Evolutionary conservation across 192 early-diverging fungal genomes (phyloP).

Genomic region (Diversispora eburnea): DNA sequence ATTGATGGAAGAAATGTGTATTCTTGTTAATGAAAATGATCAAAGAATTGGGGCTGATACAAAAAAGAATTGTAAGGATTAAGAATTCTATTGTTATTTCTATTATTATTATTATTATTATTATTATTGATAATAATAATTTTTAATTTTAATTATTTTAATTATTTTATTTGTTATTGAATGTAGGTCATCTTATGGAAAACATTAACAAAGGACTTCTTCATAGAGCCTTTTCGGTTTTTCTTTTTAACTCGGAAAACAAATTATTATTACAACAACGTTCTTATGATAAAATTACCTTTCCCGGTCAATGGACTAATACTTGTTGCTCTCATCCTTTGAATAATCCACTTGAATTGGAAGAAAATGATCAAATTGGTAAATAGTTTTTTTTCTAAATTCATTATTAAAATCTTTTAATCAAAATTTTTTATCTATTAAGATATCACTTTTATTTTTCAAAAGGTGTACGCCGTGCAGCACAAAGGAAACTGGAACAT

Average conservation of each 20-base stretch:
- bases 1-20: conserved; percentile 98
- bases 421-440: background rate
- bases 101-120: no score
- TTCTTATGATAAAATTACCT: conserved; percentile 95
- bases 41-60: conserved; percentile 75
- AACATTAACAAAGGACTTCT: conserved; percentile 88
- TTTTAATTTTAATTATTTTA: background rate
- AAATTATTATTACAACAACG: conserved; percentile 93
- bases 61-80: conserved; percentile 84
- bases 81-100: background rate
- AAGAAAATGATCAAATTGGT: conserved; percentile 72
- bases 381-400: background rate
- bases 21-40: conserved; percentile 86
- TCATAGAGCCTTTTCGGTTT: conserved; percentile 96
- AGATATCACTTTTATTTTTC: background rate
- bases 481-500: conserved; percentile 91
- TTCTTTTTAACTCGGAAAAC: conserved; percentile 86
- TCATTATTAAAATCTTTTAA: background rate
- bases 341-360: conserved; percentile 70
- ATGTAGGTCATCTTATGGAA: conserved; percentile 86
- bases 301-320: conserved; percentile 95
- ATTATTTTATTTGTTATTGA: conserved; percentile 6
- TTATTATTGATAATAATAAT: background rate
- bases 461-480: conserved; percentile 77
- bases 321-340: conserved; percentile 99